phyloP scores from a whole-genome alignment of 148 eudicot genomes.

The Camellia japonica region DNA sequence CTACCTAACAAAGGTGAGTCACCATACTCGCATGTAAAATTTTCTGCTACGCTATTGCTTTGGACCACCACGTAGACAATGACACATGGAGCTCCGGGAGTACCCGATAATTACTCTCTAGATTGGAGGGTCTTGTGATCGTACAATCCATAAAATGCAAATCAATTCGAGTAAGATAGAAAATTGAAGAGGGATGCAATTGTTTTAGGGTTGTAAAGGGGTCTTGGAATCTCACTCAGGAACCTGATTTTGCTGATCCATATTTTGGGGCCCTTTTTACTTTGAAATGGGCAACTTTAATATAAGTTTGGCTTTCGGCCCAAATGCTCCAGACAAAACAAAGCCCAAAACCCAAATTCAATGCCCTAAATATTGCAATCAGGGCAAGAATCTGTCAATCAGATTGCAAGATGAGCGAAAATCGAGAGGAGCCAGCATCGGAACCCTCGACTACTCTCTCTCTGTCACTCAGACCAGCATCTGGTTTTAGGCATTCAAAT shows the following conservation, averaged over 20 bases:
- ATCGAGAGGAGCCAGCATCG: slow-evolving; percentile 4
- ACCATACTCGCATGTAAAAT: too few species aligned
- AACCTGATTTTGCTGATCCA: slow-evolving; percentile 4
- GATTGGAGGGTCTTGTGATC: background rate
- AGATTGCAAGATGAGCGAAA: slow-evolving; percentile 17
- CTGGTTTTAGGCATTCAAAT: background rate
- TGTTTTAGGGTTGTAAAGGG: background rate
- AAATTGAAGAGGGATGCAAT: background rate
- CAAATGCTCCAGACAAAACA: background rate
- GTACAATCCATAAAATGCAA: background rate
- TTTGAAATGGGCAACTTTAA: background rate
- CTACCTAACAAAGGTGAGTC: too few species aligned
- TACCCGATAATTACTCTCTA: too few species aligned
- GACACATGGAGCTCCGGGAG: too few species aligned
- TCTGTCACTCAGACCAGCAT: slow-evolving; percentile 10
- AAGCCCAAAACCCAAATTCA: slow-evolving; percentile 7
- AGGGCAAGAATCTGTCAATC: slow-evolving; percentile 7
- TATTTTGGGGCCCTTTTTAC: slow-evolving; percentile 1
- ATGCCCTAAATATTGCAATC: slow-evolving; percentile 10
- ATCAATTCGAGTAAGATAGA: background rate
- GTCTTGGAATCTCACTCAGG: background rate
- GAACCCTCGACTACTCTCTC: slow-evolving; percentile 20
- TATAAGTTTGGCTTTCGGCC: background rate
- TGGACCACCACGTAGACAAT: too few species aligned
- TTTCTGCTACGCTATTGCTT: too few species aligned